Percentiles rank a stretch among this genome's conserved stretches.
Conservation (phyloP, 331 rosid genomes). For the Spiraea crenata region DNA sequence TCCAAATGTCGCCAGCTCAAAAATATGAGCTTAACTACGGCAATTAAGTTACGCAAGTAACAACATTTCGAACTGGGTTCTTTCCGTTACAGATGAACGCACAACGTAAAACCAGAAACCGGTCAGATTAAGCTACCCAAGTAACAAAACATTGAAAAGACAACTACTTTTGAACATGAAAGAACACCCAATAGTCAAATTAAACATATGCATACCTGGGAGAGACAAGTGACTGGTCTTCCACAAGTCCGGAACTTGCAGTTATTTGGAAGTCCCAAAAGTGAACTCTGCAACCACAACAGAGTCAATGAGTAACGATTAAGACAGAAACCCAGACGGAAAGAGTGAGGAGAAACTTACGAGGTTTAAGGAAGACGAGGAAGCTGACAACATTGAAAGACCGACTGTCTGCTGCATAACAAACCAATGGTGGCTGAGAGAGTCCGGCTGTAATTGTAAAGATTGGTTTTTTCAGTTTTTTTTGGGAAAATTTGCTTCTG, state of each 20-base stretch:
- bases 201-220: slow-evolving; percentile 1
- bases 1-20: not conserved
- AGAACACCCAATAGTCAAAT: not conserved
- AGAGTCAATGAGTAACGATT: not conserved
- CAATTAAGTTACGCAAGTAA: too few species aligned
- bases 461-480: too few species aligned
- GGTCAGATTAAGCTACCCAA: not conserved
- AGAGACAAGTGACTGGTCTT: slow-evolving; percentile 4
- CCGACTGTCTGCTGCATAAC: too few species aligned
- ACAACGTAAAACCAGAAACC: not conserved
- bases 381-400: not conserved
- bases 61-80: not conserved
- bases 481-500: too few species aligned
- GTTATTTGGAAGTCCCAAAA: slow-evolving; percentile 2
- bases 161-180: too few species aligned
- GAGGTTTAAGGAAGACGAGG: not conserved
- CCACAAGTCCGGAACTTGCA: slow-evolving; percentile 9
- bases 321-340: not conserved
- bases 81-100: not conserved
- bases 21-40: not conserved
- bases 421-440: not conserved
- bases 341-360: not conserved
- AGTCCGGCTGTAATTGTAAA: not conserved
- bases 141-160: too few species aligned
- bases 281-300: not conserved